Conservation (phyloP, 169 alveolate species). For the Neospora caninum region DNA sequence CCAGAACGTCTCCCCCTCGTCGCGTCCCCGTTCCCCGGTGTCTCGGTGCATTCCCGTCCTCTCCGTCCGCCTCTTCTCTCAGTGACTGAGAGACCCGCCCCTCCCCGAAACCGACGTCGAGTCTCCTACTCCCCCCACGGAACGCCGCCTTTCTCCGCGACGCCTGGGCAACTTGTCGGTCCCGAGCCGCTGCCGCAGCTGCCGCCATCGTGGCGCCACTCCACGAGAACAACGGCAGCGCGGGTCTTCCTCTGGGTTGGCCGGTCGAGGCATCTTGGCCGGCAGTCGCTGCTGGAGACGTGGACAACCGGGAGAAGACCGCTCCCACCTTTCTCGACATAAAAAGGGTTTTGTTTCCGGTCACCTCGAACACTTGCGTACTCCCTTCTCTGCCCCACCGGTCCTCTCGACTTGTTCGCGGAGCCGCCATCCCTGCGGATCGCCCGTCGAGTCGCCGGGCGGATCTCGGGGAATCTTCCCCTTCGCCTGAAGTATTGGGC, state of each 20-base stretch:
- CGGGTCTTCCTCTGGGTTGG: background rate
- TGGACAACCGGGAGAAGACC: no score
- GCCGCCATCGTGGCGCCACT: background rate
- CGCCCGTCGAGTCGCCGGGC: no score
- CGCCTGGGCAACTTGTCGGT: background rate
- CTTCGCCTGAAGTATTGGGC: no score
- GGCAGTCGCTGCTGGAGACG: no score
- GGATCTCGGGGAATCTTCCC: no score
- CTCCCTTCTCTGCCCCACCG: no score
- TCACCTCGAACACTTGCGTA: no score
- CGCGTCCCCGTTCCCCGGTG: background rate
- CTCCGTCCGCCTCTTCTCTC: background rate
- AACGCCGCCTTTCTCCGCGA: background rate
- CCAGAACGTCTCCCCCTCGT: background rate
- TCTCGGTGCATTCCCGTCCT: background rate
- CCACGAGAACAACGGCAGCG: background rate
- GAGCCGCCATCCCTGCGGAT: no score
- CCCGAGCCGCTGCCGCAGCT: background rate
- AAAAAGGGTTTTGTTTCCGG: no score
- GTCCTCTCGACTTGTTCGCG: no score
- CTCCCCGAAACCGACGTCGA: background rate
- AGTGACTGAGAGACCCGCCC: background rate
- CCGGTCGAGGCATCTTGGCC: no score
- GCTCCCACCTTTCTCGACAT: no score
- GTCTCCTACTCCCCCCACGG: background rate